Percentiles rank a stretch among this genome's conserved stretches.
Evolutionary conservation across 177 flowering plant species (phyloP).

Genomic region (Vitis hybrid): DNA sequence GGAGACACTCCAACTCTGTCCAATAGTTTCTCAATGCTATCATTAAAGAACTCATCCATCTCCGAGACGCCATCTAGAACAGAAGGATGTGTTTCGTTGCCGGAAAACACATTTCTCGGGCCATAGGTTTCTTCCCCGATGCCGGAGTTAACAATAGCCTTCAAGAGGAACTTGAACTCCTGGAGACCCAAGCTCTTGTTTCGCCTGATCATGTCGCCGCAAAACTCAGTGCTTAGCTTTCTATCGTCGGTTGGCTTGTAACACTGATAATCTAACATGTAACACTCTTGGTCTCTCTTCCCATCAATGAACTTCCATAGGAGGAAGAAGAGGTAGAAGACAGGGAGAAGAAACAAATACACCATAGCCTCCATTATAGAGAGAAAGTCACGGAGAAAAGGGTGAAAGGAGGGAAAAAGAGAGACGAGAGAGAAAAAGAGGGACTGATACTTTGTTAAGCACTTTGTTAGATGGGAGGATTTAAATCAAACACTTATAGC

Average conservation of each 20-base stretch:
- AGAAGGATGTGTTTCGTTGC: constrained; percentile 42
- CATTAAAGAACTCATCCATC: constrained; percentile 67
- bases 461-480: not conserved
- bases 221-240: constrained; percentile 42
- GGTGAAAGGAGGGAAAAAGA: constrained; percentile 9
- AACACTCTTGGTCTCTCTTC: constrained; percentile 43
- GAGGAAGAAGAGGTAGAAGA: constrained; percentile 17
- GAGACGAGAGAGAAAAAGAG: constrained; percentile 3
- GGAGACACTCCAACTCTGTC: constrained; percentile 37
- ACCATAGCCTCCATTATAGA: constrained; percentile 19
- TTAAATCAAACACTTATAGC: not conserved
- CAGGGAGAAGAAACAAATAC: constrained; percentile 9
- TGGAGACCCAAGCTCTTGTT: constrained; percentile 57
- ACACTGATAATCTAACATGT: constrained; percentile 62
- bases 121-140: constrained; percentile 78
- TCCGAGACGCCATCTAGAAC: constrained; percentile 41
- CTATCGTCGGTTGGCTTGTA: constrained; percentile 60
- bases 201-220: constrained; percentile 52
- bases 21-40: constrained; percentile 46
- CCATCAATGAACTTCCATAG: constrained; percentile 27
- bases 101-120: constrained; percentile 49
- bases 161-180: constrained; percentile 70
- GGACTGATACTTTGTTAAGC: not conserved
- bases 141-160: constrained; percentile 74
- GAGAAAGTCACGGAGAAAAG: constrained; percentile 2